These are phyloP conservation scores for Trametes polyzona DNA, from an alignment of 1,284 basidiomycete genomes.

Conservation along the genomic window DNA sequence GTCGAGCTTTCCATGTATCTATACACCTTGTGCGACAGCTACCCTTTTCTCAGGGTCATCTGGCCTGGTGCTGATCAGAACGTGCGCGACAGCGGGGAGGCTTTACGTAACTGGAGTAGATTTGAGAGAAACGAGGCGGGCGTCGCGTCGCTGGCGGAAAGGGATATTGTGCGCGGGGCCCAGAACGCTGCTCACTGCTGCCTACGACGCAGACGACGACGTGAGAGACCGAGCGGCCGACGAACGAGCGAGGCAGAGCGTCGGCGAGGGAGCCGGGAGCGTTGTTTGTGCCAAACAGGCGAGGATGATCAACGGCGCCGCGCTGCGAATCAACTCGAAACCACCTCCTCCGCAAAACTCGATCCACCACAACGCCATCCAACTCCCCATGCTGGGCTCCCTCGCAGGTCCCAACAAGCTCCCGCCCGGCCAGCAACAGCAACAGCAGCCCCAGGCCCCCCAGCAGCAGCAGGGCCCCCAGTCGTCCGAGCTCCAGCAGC, in stretches of 20 bases:
- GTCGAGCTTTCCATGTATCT: not conserved
- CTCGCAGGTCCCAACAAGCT: slow-evolving; percentile 46
- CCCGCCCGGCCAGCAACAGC: slow-evolving; percentile 47
- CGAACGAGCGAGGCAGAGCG: slow-evolving; percentile 1
- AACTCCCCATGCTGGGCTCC: slow-evolving; percentile 71
- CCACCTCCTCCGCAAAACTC: slow-evolving; percentile 35
- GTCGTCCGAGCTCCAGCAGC: slow-evolving; percentile 65
- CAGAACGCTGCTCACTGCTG: not conserved
- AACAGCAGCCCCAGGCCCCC: slow-evolving; percentile 47
- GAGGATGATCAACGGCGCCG: slow-evolving; percentile 34
- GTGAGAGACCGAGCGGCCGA: slow-evolving; percentile 5
- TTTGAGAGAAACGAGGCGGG: slow-evolving; percentile 28
- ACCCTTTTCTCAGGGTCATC: not conserved
- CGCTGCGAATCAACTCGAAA: slow-evolving; percentile 33
- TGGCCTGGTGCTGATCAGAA: not conserved
- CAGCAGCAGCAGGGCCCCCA: slow-evolving; percentile 62
- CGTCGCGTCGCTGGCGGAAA: slow-evolving; percentile 14
- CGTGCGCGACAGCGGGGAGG: not conserved
- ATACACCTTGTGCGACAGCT: not conserved
- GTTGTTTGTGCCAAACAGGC: slow-evolving; percentile 34
- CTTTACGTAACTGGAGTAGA: slow-evolving; percentile 29
- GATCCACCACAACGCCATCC: slow-evolving; percentile 42
- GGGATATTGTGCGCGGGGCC: slow-evolving; percentile 7
- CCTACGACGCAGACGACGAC: slow-evolving; percentile 2
- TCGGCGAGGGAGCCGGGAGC: slow-evolving; percentile 8